Conservation (phyloP, 1,139 yeast species). For the Geotrichum australiense region DNA sequence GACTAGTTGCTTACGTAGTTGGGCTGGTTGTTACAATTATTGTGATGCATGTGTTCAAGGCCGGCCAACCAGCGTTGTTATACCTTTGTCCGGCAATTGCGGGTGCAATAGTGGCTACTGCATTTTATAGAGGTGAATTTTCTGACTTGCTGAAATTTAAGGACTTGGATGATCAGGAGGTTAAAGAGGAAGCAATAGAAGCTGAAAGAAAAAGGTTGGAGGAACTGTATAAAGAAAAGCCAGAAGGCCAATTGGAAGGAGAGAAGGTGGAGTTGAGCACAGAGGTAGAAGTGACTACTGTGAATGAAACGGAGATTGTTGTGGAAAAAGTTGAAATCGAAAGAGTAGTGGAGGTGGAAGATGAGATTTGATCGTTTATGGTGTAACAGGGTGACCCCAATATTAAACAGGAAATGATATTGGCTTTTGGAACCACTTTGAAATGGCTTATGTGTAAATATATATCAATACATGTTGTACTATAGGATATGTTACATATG, state of each 20-base stretch:
- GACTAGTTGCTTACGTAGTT: conserved; percentile 41
- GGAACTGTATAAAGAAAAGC: conserved; percentile 3
- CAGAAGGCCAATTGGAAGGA: not conserved
- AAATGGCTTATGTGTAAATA: too few species aligned
- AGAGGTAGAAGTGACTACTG: not conserved
- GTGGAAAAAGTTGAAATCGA: conserved; percentile 1
- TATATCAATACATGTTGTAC: too few species aligned
- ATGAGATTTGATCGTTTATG: too few species aligned
- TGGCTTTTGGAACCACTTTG: too few species aligned
- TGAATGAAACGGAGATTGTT: too few species aligned
- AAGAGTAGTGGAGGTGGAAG: conserved; percentile 2
- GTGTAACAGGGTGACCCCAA: too few species aligned
- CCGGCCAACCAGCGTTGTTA: conserved; percentile 62
- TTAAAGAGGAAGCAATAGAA: conserved; percentile 5
- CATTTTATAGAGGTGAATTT: conserved; percentile 39
- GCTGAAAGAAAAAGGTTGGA: conserved; percentile 7
- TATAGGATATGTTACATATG: too few species aligned
- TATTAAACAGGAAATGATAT: too few species aligned
- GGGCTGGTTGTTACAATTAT: conserved; percentile 43
- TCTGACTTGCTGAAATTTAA: conserved; percentile 36
- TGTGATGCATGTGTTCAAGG: conserved; percentile 37
- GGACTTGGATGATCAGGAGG: conserved; percentile 27
- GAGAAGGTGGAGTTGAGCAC: not conserved
- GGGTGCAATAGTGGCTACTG: conserved; percentile 33
- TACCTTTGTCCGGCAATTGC: conserved; percentile 53